Conservation (phyloP, 225 moss, liverwort and hornwort species). For the Pleurozium schreberi region DNA sequence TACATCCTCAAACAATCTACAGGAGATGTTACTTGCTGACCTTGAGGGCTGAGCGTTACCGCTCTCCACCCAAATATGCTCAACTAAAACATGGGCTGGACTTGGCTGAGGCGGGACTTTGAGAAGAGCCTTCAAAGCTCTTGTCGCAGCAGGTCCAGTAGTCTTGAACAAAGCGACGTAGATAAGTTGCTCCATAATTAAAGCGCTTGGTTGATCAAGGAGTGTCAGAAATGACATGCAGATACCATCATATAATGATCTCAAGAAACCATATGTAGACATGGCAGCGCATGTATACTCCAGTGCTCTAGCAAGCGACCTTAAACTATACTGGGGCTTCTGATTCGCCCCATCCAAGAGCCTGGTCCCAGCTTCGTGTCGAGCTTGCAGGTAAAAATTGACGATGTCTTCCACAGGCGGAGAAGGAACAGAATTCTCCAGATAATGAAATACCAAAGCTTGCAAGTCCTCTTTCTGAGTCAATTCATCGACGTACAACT, state of each 20-base stretch:
- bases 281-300: conserved; percentile 87
- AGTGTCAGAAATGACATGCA: conserved; percentile 98
- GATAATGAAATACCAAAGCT: conserved; percentile 70
- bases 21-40: conserved; percentile 4
- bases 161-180: conserved; percentile 57
- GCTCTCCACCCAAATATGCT: conserved; percentile 92
- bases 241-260: conserved; percentile 88
- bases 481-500: conserved; percentile 76
- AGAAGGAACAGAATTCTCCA: conserved; percentile 67
- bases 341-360: conserved; percentile 89
- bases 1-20: not conserved
- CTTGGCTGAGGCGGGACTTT: conserved; percentile 83
- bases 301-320: conserved; percentile 81
- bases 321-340: conserved; percentile 91
- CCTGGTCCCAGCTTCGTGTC: conserved; percentile 68
- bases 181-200: conserved; percentile 84
- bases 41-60: conserved; percentile 50
- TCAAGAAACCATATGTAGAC: conserved; percentile 79
- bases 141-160: conserved; percentile 44
- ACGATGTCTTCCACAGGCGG: conserved; percentile 93
- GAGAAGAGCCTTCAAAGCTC: conserved; percentile 68
- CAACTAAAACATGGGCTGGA: conserved; percentile 71
- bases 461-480: conserved; percentile 80
- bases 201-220: conserved; percentile 71
- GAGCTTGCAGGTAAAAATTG: conserved; percentile 70